Evolutionary conservation across 768 basidiomycete species (phyloP), one percentile per base, ranked within the genome.

Genomic region (Serendipita sp.): DNA sequence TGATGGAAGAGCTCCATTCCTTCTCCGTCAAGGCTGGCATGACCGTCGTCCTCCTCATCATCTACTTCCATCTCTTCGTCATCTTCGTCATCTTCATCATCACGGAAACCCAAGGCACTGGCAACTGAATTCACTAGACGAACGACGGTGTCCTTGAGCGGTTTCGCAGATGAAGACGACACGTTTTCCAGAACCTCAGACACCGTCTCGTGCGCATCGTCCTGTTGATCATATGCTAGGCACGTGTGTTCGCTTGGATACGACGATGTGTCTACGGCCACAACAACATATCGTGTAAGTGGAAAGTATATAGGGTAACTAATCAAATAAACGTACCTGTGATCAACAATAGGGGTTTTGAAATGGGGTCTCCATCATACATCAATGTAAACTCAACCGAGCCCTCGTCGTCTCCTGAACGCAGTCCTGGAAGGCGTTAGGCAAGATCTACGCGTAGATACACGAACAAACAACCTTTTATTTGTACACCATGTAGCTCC

Each of bases 351-450:
- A 75, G 78, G 44, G 79, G 70, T 1, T 74, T 66, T 36, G 79
- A 66, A 46, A 78, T 68, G 45, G 72, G 73, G 64, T 76, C 71
- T 5, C 70, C 73, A 44, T 72, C 74, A 34, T 64, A 64, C n/a
- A 78, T 70, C 47, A 73, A 73, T 11, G 69, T 69, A 35, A 84
- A 74, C 63, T 83, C 78, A n/a, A 87, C 73, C n/a, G 79, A 77
- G 15, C 83, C 84, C 67, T 86, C 85, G 60, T 86, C 85, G 32
- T 85, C 84, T 32, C 84, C 84, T 30, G 76, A 51, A 34, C 74
- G 71, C n/a, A 84, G 70, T 62, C 72, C 85, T 87, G 69, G 11
- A 5, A 63, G 15, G 54, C 18, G 15, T 13, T 16, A 48, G 15
- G 41, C 41, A 5, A 30, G 47, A 15, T 4, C 32, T 56, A 47